phyloP scores from a whole-genome alignment of 2,329 filamentous ascomycete genomes.

The Fulvia fulva region DNA sequence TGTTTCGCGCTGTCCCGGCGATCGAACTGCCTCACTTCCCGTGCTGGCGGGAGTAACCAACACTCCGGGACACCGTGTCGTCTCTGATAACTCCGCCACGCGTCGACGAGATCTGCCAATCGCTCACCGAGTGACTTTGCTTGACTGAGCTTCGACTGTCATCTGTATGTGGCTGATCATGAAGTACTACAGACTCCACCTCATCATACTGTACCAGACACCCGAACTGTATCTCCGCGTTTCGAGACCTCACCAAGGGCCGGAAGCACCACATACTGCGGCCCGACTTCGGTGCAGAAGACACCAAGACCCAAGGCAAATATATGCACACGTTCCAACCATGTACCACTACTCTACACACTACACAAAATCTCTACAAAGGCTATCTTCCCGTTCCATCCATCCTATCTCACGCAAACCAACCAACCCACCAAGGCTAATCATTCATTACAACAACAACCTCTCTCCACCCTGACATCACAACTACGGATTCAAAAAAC shows the following conservation, averaged over 20 bases:
- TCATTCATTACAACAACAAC: neutral
- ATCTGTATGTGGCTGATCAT: neutral
- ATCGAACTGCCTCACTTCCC: neutral
- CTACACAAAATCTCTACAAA: neutral
- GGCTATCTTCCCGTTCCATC: neutral
- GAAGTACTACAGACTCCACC: neutral
- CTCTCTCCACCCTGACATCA: neutral
- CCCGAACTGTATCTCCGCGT: neutral
- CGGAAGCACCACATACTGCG: neutral
- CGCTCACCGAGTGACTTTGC: neutral
- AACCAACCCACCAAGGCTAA: neutral
- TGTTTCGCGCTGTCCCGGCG: neutral
- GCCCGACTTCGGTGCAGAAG: neutral
- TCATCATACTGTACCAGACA: neutral
- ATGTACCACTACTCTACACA: too few species aligned
- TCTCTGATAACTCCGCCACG: neutral
- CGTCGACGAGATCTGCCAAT: neutral
- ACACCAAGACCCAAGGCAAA: too few species aligned
- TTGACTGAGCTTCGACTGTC: neutral
- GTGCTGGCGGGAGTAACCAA: neutral
- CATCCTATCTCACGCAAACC: neutral
- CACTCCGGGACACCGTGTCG: neutral
- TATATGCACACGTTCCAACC: too few species aligned
- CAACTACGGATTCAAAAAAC: conserved; percentile 71
- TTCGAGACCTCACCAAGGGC: neutral